Evolutionary conservation across 2,329 filamentous ascomycete genomes (phyloP).

Genomic region (Lecanicillium sp.): DNA sequence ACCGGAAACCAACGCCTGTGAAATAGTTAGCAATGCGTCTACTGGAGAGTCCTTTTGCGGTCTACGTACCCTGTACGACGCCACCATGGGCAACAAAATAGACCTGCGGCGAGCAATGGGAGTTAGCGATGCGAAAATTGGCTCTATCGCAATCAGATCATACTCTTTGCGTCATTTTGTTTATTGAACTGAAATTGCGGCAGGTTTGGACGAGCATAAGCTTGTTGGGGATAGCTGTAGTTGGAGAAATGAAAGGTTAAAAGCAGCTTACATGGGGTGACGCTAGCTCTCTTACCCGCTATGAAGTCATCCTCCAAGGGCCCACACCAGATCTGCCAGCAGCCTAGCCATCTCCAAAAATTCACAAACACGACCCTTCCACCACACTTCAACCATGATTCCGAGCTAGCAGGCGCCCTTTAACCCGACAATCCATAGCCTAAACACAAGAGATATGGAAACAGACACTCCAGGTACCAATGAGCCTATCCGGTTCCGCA

Average conservation of each 20-base stretch:
- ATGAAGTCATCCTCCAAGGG: not conserved
- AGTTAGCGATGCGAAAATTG: too few species aligned
- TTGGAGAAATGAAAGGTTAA: not conserved
- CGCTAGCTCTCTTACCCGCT: not conserved
- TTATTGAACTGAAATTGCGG: not conserved
- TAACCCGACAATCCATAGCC: too few species aligned
- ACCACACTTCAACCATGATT: too few species aligned
- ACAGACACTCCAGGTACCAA: slow-evolving; percentile 12
- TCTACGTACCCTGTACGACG: slow-evolving; percentile 54
- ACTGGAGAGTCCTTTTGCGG: not conserved
- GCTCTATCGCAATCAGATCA: too few species aligned
- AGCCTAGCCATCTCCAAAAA: not conserved
- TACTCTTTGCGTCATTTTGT: slow-evolving; percentile 28
- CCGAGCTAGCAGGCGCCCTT: too few species aligned
- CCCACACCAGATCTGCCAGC: too few species aligned
- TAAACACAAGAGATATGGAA: too few species aligned
- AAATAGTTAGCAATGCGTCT: slow-evolving; percentile 19
- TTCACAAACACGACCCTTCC: not conserved
- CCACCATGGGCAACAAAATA: slow-evolving; percentile 59
- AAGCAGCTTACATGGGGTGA: too few species aligned
- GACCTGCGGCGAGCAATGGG: too few species aligned
- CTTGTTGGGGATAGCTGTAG: not conserved
- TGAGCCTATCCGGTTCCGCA: slow-evolving; percentile 43
- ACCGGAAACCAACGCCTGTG: slow-evolving; percentile 50
- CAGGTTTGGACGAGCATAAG: not conserved